Base-by-base conservation (phyloP, 2,329 filamentous ascomycete genomes). In the Camillea tinctor region DNA sequence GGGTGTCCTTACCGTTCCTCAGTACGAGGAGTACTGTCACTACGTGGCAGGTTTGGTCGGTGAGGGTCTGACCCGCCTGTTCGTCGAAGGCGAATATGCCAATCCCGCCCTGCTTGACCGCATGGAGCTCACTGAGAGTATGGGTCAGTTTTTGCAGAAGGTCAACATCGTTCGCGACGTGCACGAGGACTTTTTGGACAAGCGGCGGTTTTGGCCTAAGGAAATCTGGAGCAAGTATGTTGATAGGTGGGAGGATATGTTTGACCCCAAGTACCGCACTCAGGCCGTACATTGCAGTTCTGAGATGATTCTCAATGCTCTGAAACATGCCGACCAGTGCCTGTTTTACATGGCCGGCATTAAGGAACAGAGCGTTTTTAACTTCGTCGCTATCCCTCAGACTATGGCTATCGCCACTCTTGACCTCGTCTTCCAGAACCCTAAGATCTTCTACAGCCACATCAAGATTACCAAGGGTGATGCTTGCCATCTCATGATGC, bases 11-110 rank as follows among this genome's bases (percentile, higher is more conserved):
- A 94, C 91, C 0, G 79, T 96, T 68, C 84, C 89, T 56, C 93
- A 98, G 69, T 99, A 98, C 76, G 93, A 99, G 79, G 80, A 93
- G 57, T 99, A 99, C 81, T 99, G 95, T 79, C 93, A 96, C 76
- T 98, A 98, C 73, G 95, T 99, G 26, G 95, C 95, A n/a, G 95
- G 95, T 26, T 81, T 99, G n/a, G 95, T 99, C 36, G 95, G 95
- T 59, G 94, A 98, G 76, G 95, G 95, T 50, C 78, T 95, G 63
- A 99, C 95, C 1, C 87, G 90, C 22, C 82, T 99, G 21, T 98
- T 99, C 67, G 92, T 98, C 52, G 88, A 92, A 73, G 89, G 90
- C 55, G 86, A 90, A 63, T 88, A 96, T 59, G 95, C 92, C 62
- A 97, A 97, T 75, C 89, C 91, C 2, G 90, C 88, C 59, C 84